Evolutionary conservation across 805 yeast genomes (phyloP).

Genomic region (Ogataea methylovora): DNA sequence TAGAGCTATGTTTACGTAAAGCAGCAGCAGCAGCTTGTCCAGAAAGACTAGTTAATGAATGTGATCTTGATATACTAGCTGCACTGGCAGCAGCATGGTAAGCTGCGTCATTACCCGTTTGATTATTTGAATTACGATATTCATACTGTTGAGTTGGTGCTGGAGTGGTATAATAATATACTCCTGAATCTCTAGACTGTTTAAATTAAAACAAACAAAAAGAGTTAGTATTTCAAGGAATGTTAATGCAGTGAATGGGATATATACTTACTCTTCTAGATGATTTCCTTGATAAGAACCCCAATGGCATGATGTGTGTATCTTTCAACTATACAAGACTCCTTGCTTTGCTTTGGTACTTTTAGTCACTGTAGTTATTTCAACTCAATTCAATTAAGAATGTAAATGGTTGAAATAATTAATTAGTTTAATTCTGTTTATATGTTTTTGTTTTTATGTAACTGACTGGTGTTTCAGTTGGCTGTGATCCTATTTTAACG

Average conservation of each 20-base stretch:
- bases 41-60: conserved; percentile 19
- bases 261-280: conserved; percentile 3
- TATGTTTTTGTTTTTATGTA: too few relatives aligned
- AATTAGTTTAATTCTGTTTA: too few relatives aligned
- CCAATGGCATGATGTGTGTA: conserved; percentile 3
- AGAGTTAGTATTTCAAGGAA: background rate
- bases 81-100: conserved; percentile 19
- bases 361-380: too few relatives aligned
- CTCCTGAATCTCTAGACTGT: conserved; percentile 19
- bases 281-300: conserved; percentile 16
- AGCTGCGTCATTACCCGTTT: conserved; percentile 2
- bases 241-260: background rate
- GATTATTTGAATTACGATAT: background rate
- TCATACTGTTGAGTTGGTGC: background rate
- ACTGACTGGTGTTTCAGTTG: too few relatives aligned
- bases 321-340: too few relatives aligned
- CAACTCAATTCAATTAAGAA: too few relatives aligned
- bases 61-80: conserved; percentile 14
- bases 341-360: too few relatives aligned
- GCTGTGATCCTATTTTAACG: too few relatives aligned
- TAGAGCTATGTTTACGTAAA: conserved; percentile 14
- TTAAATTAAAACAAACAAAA: background rate
- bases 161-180: conserved; percentile 12
- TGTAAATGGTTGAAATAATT: too few relatives aligned
- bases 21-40: conserved; percentile 27